These are phyloP conservation scores for Coniophora puteana DNA, from an alignment of 1,284 basidiomycete species.

Conservation along the genomic window DNA sequence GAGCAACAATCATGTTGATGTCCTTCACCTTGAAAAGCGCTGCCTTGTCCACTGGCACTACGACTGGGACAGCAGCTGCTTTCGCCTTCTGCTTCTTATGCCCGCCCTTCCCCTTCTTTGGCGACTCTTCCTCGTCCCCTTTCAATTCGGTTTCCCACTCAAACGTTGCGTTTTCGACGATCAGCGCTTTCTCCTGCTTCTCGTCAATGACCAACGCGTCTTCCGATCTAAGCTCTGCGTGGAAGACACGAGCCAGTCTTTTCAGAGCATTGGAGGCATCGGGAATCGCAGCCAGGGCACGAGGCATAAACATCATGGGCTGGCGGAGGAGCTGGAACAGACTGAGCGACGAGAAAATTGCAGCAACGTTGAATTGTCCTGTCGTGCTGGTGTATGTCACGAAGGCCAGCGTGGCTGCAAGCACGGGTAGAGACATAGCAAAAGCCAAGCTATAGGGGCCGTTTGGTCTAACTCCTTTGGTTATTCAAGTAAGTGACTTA, in stretches of 20 bases:
- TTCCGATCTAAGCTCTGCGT: conserved; percentile 50
- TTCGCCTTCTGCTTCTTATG: conserved; percentile 17
- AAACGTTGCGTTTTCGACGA: conserved; percentile 55
- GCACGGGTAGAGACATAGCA: conserved; percentile 54
- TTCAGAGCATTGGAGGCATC: conserved; percentile 63
- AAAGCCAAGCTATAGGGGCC: conserved; percentile 42
- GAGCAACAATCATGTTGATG: conserved; percentile 50
- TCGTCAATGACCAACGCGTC: conserved; percentile 41
- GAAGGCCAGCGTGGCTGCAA: conserved; percentile 76
- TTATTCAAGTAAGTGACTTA: too few relatives aligned
- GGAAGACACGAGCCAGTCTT: conserved; percentile 53
- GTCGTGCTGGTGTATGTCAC: conserved; percentile 63
- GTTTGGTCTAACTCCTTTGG: conserved; percentile 2
- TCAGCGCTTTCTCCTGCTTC: conserved; percentile 45
- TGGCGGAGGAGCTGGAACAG: conserved; percentile 67
- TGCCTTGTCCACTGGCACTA: conserved; percentile 11
- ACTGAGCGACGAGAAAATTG: conserved; percentile 70
- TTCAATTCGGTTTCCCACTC: conserved; percentile 49
- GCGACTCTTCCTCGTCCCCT: neutral
- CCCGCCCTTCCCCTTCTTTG: conserved; percentile 11
- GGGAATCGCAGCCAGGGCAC: conserved; percentile 58
- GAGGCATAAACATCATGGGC: conserved; percentile 68
- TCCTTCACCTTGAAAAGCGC: conserved; percentile 49
- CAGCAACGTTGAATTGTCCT: conserved; percentile 53
- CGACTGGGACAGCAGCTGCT: too few relatives aligned